phyloP scores from a whole-genome alignment of 306 rosid genomes.

The Urtica urens region DNA sequence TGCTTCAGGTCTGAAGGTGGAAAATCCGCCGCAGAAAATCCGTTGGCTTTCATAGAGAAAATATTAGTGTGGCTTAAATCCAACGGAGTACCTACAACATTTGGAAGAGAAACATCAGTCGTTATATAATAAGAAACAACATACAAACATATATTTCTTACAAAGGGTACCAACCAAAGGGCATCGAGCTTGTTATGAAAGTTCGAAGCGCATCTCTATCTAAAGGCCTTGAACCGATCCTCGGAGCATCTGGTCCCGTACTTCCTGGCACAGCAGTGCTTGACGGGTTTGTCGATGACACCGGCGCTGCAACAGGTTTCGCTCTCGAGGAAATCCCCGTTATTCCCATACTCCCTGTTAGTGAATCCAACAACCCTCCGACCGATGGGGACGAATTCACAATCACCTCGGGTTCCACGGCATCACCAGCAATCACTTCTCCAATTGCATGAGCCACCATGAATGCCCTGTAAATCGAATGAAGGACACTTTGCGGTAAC shows the following conservation, averaged over 20 bases:
- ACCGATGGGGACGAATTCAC: slow-evolving; percentile 74
- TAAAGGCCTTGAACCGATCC: slow-evolving; percentile 52
- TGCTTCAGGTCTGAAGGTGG: slow-evolving; percentile 82
- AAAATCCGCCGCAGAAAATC: slow-evolving; percentile 73
- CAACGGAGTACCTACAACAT: slow-evolving; percentile 68
- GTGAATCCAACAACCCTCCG: slow-evolving; percentile 87
- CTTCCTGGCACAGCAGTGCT: slow-evolving; percentile 43
- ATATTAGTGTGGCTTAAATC: slow-evolving; percentile 78
- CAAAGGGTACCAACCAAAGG: slow-evolving; percentile 95
- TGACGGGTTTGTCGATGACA: slow-evolving; percentile 45
- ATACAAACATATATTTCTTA: slow-evolving; percentile 38
- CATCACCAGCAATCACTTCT: slow-evolving; percentile 65
- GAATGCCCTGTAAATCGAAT: slow-evolving; percentile 51
- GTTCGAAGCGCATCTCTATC: slow-evolving; percentile 82
- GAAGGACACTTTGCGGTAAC: too few species aligned
- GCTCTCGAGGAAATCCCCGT: slow-evolving; percentile 79
- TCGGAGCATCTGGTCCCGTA: slow-evolving; percentile 48
- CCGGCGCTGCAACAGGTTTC: slow-evolving; percentile 65
- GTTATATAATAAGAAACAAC: slow-evolving; percentile 11
- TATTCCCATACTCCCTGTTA: slow-evolving; percentile 78
- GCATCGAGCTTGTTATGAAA: slow-evolving; percentile 86
- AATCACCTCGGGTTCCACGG: slow-evolving; percentile 73
- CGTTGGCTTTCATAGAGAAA: slow-evolving; percentile 53
- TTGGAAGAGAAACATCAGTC: slow-evolving; percentile 11
- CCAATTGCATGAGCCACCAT: slow-evolving; percentile 89